Conservation (phyloP, 73 alveolate genomes). For the Breviolum minutum region DNA sequence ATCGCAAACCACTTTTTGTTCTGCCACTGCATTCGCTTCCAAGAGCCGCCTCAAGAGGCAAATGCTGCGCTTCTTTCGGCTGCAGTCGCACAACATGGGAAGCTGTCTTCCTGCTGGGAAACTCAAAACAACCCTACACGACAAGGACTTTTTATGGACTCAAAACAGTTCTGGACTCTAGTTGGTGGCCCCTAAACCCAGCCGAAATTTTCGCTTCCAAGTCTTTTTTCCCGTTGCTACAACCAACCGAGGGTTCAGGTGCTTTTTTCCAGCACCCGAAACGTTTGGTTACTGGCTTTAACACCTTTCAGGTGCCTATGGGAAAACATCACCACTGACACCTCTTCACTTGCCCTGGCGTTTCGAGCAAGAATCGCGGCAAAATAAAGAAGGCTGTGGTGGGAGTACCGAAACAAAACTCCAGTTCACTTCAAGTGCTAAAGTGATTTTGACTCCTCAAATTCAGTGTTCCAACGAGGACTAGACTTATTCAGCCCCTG, state of each 20-base stretch:
- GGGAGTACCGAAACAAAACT: not conserved
- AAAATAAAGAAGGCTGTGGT: not conserved
- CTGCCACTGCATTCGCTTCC: not conserved
- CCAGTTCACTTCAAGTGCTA: not conserved
- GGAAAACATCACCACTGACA: slow-evolving; percentile 23
- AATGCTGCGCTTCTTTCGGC: not conserved
- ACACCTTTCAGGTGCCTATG: not conserved
- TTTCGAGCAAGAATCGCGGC: too few relatives aligned
- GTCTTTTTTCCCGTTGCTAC: not conserved
- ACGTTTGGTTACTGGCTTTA: not conserved
- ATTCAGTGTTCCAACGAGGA: not conserved
- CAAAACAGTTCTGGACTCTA: not conserved
- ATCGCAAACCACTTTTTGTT: not conserved
- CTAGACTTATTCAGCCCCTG: not conserved
- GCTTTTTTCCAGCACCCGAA: not conserved
- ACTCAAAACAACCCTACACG: not conserved
- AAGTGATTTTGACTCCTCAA: not conserved
- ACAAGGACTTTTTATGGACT: not conserved
- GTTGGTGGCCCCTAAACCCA: not conserved
- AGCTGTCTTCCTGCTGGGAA: not conserved
- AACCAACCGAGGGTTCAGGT: not conserved
- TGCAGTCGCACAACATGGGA: not conserved
- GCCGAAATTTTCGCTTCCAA: not conserved
- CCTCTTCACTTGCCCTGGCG: not conserved
- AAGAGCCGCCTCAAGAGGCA: not conserved